These are phyloP conservation scores for Tetrastigma voinierianum DNA, from an alignment of 164 flowering plant genomes.

Conservation along the genomic window DNA sequence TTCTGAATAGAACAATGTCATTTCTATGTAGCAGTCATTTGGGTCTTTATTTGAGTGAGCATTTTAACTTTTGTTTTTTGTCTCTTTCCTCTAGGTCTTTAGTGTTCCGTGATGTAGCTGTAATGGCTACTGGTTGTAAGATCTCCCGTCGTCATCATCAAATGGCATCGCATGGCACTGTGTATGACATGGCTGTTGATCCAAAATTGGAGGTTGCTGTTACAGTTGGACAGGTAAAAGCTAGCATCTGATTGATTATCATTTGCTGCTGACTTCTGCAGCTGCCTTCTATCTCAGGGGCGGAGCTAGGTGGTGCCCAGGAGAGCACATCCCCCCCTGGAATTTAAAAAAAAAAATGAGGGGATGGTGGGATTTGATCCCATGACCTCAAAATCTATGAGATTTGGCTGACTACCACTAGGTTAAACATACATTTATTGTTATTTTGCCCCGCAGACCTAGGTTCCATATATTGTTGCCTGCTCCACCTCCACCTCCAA, in stretches of 20 bases:
- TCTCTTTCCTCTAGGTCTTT: constrained; percentile 42
- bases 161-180: constrained; percentile 54
- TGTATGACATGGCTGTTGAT: constrained; percentile 71
- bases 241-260: background rate
- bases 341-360: no score
- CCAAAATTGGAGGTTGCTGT: constrained; percentile 45
- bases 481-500: no score
- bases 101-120: constrained; percentile 50
- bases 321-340: no score
- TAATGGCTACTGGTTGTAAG: constrained; percentile 27
- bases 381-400: no score
- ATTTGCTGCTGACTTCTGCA: background rate
- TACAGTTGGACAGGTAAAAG: constrained; percentile 67
- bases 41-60: background rate
- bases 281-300: background rate
- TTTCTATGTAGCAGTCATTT: background rate
- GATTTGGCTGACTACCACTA: no score
- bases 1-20: background rate
- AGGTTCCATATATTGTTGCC: no score
- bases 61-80: background rate
- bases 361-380: no score
- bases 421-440: no score
- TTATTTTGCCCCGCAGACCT: no score
- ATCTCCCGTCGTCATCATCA: constrained; percentile 38
- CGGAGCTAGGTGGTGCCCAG: no score